phyloP scores from a whole-genome alignment of 306 rosid genomes.

The Dalbergia cochinchinensis region DNA sequence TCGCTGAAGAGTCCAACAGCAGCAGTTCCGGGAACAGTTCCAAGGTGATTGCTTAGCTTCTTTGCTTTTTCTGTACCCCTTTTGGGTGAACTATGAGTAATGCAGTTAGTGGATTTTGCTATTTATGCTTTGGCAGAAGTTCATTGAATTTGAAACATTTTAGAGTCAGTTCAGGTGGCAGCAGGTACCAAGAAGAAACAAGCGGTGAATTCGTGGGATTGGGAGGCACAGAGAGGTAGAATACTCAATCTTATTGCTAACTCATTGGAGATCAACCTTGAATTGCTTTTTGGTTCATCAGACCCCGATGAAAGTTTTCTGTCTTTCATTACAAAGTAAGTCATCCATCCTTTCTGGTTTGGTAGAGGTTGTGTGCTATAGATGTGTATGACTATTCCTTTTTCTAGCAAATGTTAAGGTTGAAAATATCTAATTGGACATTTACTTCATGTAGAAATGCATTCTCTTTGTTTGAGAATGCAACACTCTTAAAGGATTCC shows the following conservation, averaged over 20 bases:
- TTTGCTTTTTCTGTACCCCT: neutral
- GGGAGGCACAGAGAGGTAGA: constrained; percentile 88
- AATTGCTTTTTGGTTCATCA: constrained; percentile 80
- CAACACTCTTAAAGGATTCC: constrained; percentile 67
- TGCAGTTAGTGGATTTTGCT: neutral
- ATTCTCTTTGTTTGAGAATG: constrained; percentile 85
- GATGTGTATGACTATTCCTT: constrained; percentile 1
- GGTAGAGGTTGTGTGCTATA: neutral
- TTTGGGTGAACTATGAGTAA: neutral
- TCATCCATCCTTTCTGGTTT: constrained; percentile 5
- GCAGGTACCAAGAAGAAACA: constrained; percentile 75
- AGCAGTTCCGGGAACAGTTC: constrained; percentile 46
- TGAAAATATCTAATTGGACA: constrained; percentile 41
- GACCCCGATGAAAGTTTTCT: constrained; percentile 78
- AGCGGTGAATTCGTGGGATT: constrained; percentile 71
- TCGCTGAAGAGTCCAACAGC: constrained; percentile 62
- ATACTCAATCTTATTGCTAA: constrained; percentile 87
- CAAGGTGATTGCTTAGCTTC: constrained; percentile 43
- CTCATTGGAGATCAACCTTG: constrained; percentile 87
- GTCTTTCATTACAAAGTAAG: constrained; percentile 85
- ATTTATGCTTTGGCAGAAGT: neutral
- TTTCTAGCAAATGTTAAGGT: constrained; percentile 21
- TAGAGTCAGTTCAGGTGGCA: constrained; percentile 59
- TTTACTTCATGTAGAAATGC: constrained; percentile 59
- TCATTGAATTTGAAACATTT: neutral